Conservation (phyloP, 148 eudicot genomes). For the Camellia lanceoleosa region DNA sequence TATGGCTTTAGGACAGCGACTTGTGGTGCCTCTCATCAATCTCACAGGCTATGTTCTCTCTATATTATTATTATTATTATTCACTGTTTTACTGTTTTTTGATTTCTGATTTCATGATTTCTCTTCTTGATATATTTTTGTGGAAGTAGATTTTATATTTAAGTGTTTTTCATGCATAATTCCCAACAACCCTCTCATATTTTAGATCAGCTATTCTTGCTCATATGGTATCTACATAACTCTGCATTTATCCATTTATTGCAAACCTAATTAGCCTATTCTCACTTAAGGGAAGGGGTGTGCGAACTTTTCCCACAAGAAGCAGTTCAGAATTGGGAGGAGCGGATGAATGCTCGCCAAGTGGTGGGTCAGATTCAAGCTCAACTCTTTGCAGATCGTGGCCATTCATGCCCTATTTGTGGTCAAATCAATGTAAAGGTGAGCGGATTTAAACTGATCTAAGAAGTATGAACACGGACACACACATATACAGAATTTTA, state of each 20-base stretch:
- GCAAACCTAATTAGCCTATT: background rate
- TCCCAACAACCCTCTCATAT: background rate
- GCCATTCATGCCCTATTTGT: conserved; percentile 70
- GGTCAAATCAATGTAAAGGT: conserved; percentile 77
- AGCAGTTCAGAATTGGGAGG: conserved; percentile 59
- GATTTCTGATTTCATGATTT: no score
- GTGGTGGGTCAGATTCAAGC: conserved; percentile 50
- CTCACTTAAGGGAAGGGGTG: conserved; percentile 43
- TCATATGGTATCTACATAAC: background rate
- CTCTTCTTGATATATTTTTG: no score
- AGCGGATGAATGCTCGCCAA: conserved; percentile 51
- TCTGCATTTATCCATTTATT: background rate
- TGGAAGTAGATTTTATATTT: no score
- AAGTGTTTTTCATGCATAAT: no score
- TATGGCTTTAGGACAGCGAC: no score
- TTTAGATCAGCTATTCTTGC: background rate
- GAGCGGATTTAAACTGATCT: conserved; percentile 10
- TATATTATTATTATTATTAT: no score
- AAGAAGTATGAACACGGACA: no score
- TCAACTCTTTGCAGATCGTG: conserved; percentile 32
- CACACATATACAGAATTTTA: no score
- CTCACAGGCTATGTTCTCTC: no score
- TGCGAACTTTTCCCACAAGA: conserved; percentile 82
- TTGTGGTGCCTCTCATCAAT: no score
- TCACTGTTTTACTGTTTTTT: no score